phyloP scores from a whole-genome alignment of 2,329 filamentous ascomycete species.

The Penicillium decumbens region DNA sequence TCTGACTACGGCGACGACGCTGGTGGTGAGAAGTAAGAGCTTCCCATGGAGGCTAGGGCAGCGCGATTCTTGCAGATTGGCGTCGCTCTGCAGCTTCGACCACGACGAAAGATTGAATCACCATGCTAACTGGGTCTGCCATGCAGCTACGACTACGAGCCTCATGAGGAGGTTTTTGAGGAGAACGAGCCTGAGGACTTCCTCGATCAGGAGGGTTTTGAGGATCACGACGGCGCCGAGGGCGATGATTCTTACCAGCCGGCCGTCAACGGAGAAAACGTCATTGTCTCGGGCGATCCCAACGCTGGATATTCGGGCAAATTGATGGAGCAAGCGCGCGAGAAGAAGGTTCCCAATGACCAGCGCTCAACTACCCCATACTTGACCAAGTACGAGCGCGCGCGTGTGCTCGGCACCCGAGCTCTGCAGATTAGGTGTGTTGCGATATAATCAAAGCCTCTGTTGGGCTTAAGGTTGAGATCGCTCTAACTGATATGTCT shows the following conservation, averaged over 20 bases:
- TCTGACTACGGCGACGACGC: slow-evolving; percentile 70
- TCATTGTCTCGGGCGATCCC: slow-evolving; percentile 49
- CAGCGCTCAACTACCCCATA: slow-evolving; percentile 91
- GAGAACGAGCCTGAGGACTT: slow-evolving; percentile 61
- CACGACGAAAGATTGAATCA: slow-evolving; percentile 10
- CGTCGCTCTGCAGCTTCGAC: slow-evolving; percentile 1
- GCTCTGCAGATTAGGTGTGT: slow-evolving; percentile 90
- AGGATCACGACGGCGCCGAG: slow-evolving; percentile 52
- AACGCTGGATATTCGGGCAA: slow-evolving; percentile 49
- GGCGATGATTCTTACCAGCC: slow-evolving; percentile 44
- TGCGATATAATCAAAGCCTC: slow-evolving; percentile 30
- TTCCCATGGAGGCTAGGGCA: slow-evolving; percentile 4
- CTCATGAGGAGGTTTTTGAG: slow-evolving; percentile 61
- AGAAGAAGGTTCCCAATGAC: slow-evolving; percentile 87
- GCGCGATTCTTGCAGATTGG: slow-evolving; percentile 14
- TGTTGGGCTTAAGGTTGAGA: background rate
- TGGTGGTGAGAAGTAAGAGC: slow-evolving; percentile 54
- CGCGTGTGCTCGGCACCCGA: slow-evolving; percentile 85
- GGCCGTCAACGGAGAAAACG: slow-evolving; percentile 38
- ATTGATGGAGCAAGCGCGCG: slow-evolving; percentile 54
- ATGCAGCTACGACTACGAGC: slow-evolving; percentile 48
- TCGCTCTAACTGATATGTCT: slow-evolving; percentile 20
- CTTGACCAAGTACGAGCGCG: slow-evolving; percentile 99
- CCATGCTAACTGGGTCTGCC: slow-evolving; percentile 24
- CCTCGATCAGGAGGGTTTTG: slow-evolving; percentile 52